Base-by-base conservation (phyloP, 176 grass and related monocot genomes). In the Carex cristatella region DNA sequence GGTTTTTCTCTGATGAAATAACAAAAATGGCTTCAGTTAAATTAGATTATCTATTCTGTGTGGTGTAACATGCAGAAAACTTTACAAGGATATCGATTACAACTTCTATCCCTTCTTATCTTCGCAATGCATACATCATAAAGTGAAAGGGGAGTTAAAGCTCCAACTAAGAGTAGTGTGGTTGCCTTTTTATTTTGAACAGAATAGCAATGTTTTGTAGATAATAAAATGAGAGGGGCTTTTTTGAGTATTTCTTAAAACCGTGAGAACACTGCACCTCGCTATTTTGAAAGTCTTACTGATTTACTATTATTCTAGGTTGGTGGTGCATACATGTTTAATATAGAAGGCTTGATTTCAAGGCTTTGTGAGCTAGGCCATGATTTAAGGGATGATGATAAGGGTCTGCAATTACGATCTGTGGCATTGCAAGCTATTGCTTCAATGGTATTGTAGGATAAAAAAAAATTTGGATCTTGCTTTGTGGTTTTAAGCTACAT, bases 271-370 rank as follows among this genome's bases (percentile, higher is more conserved):
- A 28, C 65, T 64, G 48, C 4, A 82, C 7, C 57, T 10, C 6
- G 11, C 40, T 65, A 48, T 63, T 81, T 65, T 81, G 33, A 23
- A 81, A 48, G 61, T 46, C 40, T 86, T 83, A 79, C 38, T 89
- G 61, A 72, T 81, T 75, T 32, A 31, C 38, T 73, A 63, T 86
- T 85, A 68, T 81, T 76, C n/a, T 91, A 99, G 96, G 96, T 95
- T 85, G 91, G 94, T 40, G 93, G 90, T 62, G 90, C 96, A 51
- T 92, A 99, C 82, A 99, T 99, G 96, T 95, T 92, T 87, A 94
- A 90, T 80, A 69, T 99, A 74, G 96, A 99, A 94, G 91, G 96
- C 33, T 76, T 99, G 5, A 94, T 94, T 84, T 88, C 96, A 66
- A 99, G 93, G 79, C 91, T 99, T 88, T 99, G 96, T 85, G 84